phyloP scores from a whole-genome alignment of 2,329 filamentous ascomycete species.

The Colletotrichum phormii region DNA sequence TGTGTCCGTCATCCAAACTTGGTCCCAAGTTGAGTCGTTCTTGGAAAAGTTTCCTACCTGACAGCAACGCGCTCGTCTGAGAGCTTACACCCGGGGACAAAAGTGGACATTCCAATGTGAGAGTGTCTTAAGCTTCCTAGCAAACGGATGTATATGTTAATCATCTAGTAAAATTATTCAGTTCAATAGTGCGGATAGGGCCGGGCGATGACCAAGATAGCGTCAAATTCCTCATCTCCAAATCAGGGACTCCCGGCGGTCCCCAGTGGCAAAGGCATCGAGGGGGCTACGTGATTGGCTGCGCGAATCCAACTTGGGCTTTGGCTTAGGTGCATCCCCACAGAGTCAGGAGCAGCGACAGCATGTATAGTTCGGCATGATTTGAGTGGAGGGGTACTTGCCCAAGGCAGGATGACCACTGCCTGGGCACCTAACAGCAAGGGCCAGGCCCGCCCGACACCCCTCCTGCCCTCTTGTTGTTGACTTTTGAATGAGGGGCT shows the following conservation, averaged over 20 bases:
- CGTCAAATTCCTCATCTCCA: slow-evolving; percentile 9
- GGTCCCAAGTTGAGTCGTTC: slow-evolving; percentile 3
- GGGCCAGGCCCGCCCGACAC: slow-evolving; percentile 36
- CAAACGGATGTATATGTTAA: background rate
- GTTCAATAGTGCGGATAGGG: slow-evolving; percentile 24
- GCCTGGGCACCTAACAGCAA: slow-evolving; percentile 35
- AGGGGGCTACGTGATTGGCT: slow-evolving; percentile 25
- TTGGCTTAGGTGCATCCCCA: slow-evolving; percentile 17
- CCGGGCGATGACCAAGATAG: slow-evolving; percentile 16
- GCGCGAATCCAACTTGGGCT: slow-evolving; percentile 30
- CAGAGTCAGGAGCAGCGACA: slow-evolving; percentile 1
- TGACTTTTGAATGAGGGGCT: slow-evolving; percentile 39
- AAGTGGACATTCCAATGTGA: background rate
- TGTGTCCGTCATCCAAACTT: slow-evolving; percentile 18
- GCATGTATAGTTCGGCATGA: slow-evolving; percentile 3
- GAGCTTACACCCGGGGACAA: background rate
- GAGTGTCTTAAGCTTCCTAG: background rate
- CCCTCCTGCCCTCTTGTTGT: slow-evolving; percentile 38
- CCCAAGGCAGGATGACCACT: slow-evolving; percentile 13
- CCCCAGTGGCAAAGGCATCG: slow-evolving; percentile 25
- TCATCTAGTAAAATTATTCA: background rate
- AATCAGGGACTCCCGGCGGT: slow-evolving; percentile 18
- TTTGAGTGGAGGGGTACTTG: slow-evolving; percentile 15
- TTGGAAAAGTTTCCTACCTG: background rate
- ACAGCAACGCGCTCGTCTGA: background rate